A percentile compares a stretch with the other conserved stretches of the same genome.
phyloP scores from a whole-genome alignment of 1,284 basidiomycete genomes.

The Cerrena zonata region DNA sequence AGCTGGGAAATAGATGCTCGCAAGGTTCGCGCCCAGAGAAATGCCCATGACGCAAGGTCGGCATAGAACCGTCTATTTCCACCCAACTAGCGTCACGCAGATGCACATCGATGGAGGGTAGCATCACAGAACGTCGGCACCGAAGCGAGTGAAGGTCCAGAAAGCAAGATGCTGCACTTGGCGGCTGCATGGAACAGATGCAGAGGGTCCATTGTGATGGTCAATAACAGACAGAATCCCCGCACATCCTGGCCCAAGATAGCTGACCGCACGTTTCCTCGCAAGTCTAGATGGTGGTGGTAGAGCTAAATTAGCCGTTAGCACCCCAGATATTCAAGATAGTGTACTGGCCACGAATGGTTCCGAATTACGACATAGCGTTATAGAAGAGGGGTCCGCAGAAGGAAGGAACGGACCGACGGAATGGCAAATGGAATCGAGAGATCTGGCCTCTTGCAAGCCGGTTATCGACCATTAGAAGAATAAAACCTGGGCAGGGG shows the following conservation, averaged over 20 bases:
- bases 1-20: background rate
- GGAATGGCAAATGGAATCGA: constrained; percentile 9
- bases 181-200: no score
- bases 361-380: background rate
- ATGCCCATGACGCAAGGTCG: constrained; percentile 1
- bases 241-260: no score
- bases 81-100: background rate
- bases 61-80: background rate
- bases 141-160: no score
- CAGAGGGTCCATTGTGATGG: no score
- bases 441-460: constrained; percentile 10
- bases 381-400: background rate
- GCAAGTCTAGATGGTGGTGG: background rate
- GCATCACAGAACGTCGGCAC: background rate
- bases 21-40: background rate
- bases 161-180: no score
- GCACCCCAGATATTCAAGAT: constrained; percentile 7
- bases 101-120: background rate
- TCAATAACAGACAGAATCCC: no score
- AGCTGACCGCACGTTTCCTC: no score
- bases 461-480: background rate
- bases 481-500: background rate
- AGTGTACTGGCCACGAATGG: background rate
- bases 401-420: constrained; percentile 8
- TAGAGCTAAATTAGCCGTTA: constrained; percentile 3